Evolutionary conservation across 768 basidiomycete species (phyloP), one percentile per base, ranked within the genome.

Genomic region (Auricularia sp.): DNA sequence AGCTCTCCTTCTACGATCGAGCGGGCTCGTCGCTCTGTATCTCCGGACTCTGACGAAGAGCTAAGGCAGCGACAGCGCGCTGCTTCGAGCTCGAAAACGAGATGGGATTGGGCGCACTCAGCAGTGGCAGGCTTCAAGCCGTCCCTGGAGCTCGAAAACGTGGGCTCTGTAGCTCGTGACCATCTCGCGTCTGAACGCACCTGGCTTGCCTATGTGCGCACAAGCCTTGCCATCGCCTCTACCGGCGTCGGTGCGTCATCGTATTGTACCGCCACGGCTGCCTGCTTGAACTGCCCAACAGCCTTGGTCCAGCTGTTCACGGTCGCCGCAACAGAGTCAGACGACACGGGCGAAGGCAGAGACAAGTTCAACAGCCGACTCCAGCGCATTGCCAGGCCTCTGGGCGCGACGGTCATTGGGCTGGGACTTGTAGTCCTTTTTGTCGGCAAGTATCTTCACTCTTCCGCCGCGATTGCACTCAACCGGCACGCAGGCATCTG

Each of bases 141-240:
- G 18, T 35, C 68, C 18, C 66, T 80, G 64, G 71, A 75, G 1
- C 74, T 87, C 37, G 79, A 85, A 70, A 87, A 87, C 70, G 78
- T 79, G 24, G 85, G 85, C 8, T 85, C 81, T 67, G 83, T 85
- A 2, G 85, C 85, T 7, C 79, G 85, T 10, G 85, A 87, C 68
- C 85, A 87, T 68, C 75, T 87, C 0, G 85, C 85, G 2, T 82
- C 80, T 16, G 85, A 87, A 68, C 76, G 85, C 59, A 86, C 85
- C 2, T 86, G 84, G 69, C 74, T 87, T 44, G 84, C 85, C 13
- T 87, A 86, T 67, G 76, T 85, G 61, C 78, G 85, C n/a, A 87
- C 85, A 2, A 85, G 85, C 69, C 75, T 87, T 59, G 80, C 83
- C 1, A 77, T 85, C 44, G 82, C 84, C 3, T 80, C 83, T 2